Evolutionary conservation across 805 yeast species (phyloP).

Genomic region (Hanseniaspora hatyaiensis): DNA sequence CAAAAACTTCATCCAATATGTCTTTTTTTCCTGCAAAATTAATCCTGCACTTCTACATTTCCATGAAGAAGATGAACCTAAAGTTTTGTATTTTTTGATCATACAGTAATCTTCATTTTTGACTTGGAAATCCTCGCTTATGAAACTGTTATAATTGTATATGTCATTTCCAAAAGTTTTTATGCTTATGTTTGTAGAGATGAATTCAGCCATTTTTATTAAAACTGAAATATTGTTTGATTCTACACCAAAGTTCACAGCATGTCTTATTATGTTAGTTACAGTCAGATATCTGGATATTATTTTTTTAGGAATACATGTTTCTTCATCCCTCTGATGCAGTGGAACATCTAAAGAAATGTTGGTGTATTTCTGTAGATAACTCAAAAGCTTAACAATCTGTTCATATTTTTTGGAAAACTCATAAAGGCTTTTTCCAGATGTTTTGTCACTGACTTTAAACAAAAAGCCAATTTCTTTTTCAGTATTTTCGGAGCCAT

Average conservation of each 20-base stretch:
- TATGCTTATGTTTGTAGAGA: conserved; percentile 58
- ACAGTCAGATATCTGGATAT: conserved; percentile 47
- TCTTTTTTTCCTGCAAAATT: conserved; percentile 36
- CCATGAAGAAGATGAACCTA: conserved; percentile 54
- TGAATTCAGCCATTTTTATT: conserved; percentile 46
- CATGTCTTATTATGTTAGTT: conserved; percentile 46
- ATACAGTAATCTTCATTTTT: conserved; percentile 53
- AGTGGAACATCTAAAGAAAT: conserved; percentile 40
- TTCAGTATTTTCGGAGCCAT: background rate
- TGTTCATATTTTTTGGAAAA: conserved; percentile 53
- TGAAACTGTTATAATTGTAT: conserved; percentile 28
- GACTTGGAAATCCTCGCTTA: conserved; percentile 34
- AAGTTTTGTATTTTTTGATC: conserved; percentile 42
- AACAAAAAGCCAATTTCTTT: conserved; percentile 37
- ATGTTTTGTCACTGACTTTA: conserved; percentile 49
- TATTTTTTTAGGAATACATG: conserved; percentile 52
- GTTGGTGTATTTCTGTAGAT: conserved; percentile 45
- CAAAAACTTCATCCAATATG: conserved; percentile 36
- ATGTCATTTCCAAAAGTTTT: conserved; percentile 29
- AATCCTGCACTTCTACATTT: conserved; percentile 57
- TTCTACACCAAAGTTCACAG: conserved; percentile 47
- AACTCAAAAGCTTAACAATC: conserved; percentile 41
- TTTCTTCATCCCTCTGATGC: conserved; percentile 47
- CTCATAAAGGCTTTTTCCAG: conserved; percentile 61
- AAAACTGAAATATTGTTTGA: conserved; percentile 39